Evolutionary conservation across 129 eudicot genomes (phyloP).

Genomic region (Calendula officinalis): DNA sequence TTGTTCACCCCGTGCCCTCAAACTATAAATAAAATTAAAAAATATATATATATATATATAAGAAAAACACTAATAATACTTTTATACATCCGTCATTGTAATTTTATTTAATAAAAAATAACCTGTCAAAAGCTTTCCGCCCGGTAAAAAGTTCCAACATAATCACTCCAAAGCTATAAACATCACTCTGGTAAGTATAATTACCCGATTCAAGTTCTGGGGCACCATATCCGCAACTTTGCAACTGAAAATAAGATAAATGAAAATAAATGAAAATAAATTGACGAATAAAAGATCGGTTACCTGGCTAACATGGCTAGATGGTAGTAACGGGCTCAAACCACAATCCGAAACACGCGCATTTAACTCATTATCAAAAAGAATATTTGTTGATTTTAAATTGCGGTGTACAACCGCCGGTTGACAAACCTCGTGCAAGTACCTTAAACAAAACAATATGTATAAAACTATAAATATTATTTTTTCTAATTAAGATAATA

Average conservation of each 20-base stretch:
- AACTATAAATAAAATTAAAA: slow-evolving; percentile 34
- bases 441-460: slow-evolving; percentile 40
- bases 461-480: not conserved
- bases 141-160: slow-evolving; percentile 92
- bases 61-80: not conserved
- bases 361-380: slow-evolving; percentile 62
- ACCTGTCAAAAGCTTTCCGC: slow-evolving; percentile 86
- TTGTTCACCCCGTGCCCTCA: slow-evolving; percentile 82
- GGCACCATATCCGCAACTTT: slow-evolving; percentile 79
- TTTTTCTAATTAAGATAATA: too few species aligned
- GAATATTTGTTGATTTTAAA: slow-evolving; percentile 78
- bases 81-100: not conserved
- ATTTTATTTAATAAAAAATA: not conserved
- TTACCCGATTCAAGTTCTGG: slow-evolving; percentile 92
- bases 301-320: slow-evolving; percentile 61
- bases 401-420: slow-evolving; percentile 79
- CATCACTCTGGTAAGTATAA: slow-evolving; percentile 80
- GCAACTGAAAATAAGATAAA: slow-evolving; percentile 43
- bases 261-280: slow-evolving; percentile 3
- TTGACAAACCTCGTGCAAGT: slow-evolving; percentile 78
- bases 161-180: slow-evolving; percentile 94
- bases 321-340: slow-evolving; percentile 63
- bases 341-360: slow-evolving; percentile 92
- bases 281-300: not conserved
- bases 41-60: not conserved